These are phyloP conservation scores for Chamaecrista fasciculata DNA, from an alignment of 306 rosid genomes.

Conservation along the genomic window DNA sequence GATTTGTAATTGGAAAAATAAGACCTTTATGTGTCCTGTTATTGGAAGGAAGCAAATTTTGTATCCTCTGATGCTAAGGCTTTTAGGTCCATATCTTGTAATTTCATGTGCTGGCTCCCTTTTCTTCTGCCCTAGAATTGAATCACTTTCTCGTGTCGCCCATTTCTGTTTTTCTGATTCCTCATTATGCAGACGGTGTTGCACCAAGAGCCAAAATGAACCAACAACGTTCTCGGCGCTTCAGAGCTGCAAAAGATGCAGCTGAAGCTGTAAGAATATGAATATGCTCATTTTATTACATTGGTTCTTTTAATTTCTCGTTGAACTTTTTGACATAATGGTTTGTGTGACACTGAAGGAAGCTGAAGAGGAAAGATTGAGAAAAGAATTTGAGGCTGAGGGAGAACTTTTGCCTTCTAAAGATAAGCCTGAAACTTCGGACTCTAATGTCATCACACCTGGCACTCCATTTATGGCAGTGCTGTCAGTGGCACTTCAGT, in stretches of 20 bases:
- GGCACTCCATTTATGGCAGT: conserved; percentile 92
- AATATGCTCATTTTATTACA: conserved; percentile 24
- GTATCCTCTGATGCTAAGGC: conserved; percentile 3
- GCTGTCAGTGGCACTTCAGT: conserved; percentile 89
- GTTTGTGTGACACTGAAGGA: conserved; percentile 46
- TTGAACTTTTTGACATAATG: conserved; percentile 21
- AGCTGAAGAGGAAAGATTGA: conserved; percentile 90
- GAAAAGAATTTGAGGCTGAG: conserved; percentile 69
- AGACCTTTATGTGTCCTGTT: background rate
- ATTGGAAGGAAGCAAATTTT: conserved; percentile 2
- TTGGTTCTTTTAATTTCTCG: conserved; percentile 19
- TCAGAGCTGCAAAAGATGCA: conserved; percentile 95
- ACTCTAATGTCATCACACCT: conserved; percentile 91
- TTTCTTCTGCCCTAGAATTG: background rate
- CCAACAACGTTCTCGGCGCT: conserved; percentile 96
- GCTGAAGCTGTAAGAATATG: conserved; percentile 79
- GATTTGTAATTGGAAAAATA: conserved; percentile 13
- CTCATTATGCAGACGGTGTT: conserved; percentile 68
- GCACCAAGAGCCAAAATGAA: conserved; percentile 99
- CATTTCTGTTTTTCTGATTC: conserved; percentile 20
- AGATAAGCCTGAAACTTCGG: conserved; percentile 74
- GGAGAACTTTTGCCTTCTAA: conserved; percentile 50
- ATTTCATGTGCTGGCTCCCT: background rate
- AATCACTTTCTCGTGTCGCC: conserved; percentile 8
- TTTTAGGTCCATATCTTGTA: background rate